phyloP scores from a whole-genome alignment of 2,329 filamentous ascomycete species.

The Aureobasidium sp. region DNA sequence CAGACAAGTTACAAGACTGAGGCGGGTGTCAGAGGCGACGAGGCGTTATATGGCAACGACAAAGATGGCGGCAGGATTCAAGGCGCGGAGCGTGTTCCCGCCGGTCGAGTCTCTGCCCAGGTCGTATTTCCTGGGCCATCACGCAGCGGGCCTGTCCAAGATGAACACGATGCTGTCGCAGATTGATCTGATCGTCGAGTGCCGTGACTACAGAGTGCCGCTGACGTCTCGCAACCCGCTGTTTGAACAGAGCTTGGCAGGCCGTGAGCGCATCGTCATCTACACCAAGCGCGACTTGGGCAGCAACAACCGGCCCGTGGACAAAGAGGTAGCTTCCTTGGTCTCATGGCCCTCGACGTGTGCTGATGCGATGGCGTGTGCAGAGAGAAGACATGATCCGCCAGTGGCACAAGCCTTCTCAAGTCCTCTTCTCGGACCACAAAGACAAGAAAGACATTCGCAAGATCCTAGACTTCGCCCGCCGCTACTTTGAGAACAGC shows the following conservation, averaged over 20 bases:
- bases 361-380: not conserved
- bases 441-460: constrained; percentile 38
- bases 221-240: constrained; percentile 83
- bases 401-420: constrained; percentile 47
- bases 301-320: constrained; percentile 34
- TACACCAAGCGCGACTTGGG: constrained; percentile 87
- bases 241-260: constrained; percentile 68
- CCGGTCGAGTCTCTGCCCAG: constrained; percentile 68
- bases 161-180: constrained; percentile 75
- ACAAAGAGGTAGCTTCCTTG: constrained; percentile 34
- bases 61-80: constrained; percentile 48
- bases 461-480: constrained; percentile 45
- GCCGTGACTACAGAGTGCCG: constrained; percentile 85
- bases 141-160: constrained; percentile 69
- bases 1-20: not conserved
- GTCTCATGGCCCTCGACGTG: not conserved
- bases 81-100: constrained; percentile 67
- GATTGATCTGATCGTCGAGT: constrained; percentile 87
- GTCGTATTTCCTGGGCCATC: constrained; percentile 93
- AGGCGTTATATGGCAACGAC: not conserved
- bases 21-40: not conserved
- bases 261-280: constrained; percentile 67
- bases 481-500: constrained; percentile 41
- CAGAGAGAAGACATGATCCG: constrained; percentile 33
- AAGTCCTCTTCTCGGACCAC: constrained; percentile 48